Conservation (phyloP, 441 rosid genomes). For the Gossypium gossypioides region DNA sequence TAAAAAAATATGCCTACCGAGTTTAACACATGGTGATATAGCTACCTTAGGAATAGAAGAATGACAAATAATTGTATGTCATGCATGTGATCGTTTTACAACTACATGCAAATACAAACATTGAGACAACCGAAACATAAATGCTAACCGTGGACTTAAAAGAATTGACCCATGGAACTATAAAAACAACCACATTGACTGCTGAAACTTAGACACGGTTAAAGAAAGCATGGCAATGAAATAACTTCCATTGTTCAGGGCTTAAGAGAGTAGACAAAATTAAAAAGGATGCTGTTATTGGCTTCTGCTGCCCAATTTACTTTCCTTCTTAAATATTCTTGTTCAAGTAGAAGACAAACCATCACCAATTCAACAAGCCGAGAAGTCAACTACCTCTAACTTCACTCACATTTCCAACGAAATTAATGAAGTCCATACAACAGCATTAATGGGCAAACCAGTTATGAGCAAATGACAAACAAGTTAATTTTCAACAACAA, state of each 20-base stretch:
- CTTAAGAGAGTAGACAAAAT: background rate
- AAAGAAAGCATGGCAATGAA: background rate
- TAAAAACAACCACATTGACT: background rate
- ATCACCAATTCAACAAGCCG: background rate
- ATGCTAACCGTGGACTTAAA: background rate
- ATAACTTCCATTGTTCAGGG: background rate
- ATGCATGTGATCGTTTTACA: background rate
- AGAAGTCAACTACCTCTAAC: background rate
- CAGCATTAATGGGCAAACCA: background rate
- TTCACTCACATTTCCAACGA: background rate
- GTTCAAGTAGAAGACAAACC: background rate
- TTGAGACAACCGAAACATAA: background rate
- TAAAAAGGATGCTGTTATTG: background rate
- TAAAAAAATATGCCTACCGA: background rate
- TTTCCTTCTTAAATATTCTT: background rate
- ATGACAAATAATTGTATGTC: background rate
- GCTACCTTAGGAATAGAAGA: background rate
- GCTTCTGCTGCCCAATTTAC: background rate
- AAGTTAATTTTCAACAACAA: background rate
- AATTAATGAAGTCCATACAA: background rate
- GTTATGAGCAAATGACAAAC: background rate
- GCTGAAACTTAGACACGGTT: background rate
- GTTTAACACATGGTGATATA: background rate
- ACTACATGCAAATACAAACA: background rate
- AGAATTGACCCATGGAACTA: background rate